Percentiles rank a stretch among this genome's conserved stretches.
Evolutionary conservation across 73 alveolate genomes (phyloP).

Genomic region (Chromera velia): DNA sequence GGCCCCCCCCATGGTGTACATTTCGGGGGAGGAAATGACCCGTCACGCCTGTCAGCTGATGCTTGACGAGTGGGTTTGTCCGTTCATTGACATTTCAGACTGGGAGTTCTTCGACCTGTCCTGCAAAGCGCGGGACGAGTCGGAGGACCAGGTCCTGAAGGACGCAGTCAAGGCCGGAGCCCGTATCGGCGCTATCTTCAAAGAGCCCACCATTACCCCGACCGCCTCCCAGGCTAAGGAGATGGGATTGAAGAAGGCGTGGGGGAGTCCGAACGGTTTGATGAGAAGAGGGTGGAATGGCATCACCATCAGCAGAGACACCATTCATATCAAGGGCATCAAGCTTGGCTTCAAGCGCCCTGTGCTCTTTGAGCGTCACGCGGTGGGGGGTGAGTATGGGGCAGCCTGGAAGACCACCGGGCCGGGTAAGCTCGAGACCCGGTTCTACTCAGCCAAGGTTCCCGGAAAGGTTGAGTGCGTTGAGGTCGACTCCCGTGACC

Average conservation of each 20-base stretch:
- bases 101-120: conserved; percentile 43
- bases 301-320: conserved; percentile 40
- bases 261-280: conserved; percentile 38
- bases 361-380: conserved; percentile 36
- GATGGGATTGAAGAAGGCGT: conserved; percentile 38
- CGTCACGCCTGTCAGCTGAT: no score
- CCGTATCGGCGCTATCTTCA: conserved; percentile 42
- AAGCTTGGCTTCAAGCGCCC: conserved; percentile 45
- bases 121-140: conserved; percentile 30
- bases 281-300: conserved; percentile 49
- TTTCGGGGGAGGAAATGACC: no score
- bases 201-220: conserved; percentile 48
- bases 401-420: conserved; percentile 51
- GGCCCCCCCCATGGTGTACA: no score
- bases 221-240: conserved; percentile 40
- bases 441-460: no score
- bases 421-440: no score
- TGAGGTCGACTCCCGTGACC: no score
- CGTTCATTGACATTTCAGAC: conserved; percentile 34
- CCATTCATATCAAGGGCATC: conserved; percentile 47
- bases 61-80: conserved; percentile 47
- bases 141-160: conserved; percentile 38
- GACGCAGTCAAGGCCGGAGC: conserved; percentile 37
- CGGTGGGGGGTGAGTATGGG: conserved; percentile 46
- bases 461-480: no score